phyloP scores from a whole-genome alignment of 192 early-diverging fungal species.

The Coemansia sp. region DNA sequence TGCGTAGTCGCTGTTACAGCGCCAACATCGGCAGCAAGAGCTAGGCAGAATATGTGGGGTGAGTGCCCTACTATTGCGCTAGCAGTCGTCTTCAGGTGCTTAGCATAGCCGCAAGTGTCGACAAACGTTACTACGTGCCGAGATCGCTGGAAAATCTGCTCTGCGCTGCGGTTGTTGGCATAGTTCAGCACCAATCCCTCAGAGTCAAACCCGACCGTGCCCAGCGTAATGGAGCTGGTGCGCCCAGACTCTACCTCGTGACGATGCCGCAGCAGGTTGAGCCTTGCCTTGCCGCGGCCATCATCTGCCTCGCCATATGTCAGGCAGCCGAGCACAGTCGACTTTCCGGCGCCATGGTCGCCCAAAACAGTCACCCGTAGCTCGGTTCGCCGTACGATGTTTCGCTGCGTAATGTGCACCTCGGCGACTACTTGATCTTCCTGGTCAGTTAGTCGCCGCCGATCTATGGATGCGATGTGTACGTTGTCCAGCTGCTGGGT shows the following conservation, averaged over 20 bases:
- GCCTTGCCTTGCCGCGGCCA: conserved; percentile 79
- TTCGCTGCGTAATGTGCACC: conserved; percentile 68
- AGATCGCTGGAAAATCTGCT: conserved; percentile 77
- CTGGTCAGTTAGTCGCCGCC: conserved; percentile 15
- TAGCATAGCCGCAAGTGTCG: conserved; percentile 89
- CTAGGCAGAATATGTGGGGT: conserved; percentile 88
- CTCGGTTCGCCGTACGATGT: conserved; percentile 72
- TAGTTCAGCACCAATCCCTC: conserved; percentile 77
- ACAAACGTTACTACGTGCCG: conserved; percentile 83
- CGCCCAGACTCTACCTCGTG: conserved; percentile 91
- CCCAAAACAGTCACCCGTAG: conserved; percentile 86
- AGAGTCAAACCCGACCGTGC: conserved; percentile 83
- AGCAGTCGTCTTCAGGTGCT: conserved; percentile 89
- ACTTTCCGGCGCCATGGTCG: conserved; percentile 79
- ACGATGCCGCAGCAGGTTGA: conserved; percentile 86
- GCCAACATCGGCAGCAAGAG: conserved; percentile 71
- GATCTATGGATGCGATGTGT: conserved; percentile 41
- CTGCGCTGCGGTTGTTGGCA: conserved; percentile 70
- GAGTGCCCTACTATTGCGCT: conserved; percentile 88
- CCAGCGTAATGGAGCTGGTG: conserved; percentile 87
- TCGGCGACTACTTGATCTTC: conserved; percentile 71
- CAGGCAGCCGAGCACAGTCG: conserved; percentile 82
- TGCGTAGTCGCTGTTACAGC: conserved; percentile 67
- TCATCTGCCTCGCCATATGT: conserved; percentile 85
- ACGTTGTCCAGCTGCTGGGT: conserved; percentile 36